A percentile compares a stretch with the other conserved stretches of the same genome.
phyloP scores from a whole-genome alignment of 345 rosid genomes.

The Pugionium dolabratum region DNA sequence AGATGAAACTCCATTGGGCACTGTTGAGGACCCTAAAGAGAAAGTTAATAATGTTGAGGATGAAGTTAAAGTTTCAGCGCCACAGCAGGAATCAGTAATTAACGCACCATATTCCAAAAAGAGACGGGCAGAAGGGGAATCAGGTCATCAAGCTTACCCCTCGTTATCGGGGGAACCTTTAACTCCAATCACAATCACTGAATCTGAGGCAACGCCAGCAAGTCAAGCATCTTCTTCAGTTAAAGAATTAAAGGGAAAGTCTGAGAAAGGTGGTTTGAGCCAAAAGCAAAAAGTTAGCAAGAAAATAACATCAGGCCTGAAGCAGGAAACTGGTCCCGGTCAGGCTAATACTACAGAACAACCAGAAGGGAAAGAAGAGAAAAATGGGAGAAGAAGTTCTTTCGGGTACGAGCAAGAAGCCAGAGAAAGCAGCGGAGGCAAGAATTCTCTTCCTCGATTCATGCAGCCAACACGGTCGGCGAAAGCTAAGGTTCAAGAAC shows the following conservation, averaged over 20 bases:
- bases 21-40: conserved; percentile 40
- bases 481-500: conserved; percentile 75
- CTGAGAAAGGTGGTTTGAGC: conserved; percentile 53
- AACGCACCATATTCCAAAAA: conserved; percentile 50
- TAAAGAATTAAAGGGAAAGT: conserved; percentile 51
- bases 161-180: conserved; percentile 56
- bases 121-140: conserved; percentile 43
- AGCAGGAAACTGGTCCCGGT: conserved; percentile 51
- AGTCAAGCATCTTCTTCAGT: conserved; percentile 67
- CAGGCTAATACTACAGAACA: conserved; percentile 45
- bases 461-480: conserved; percentile 98
- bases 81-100: conserved; percentile 41
- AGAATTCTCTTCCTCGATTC: conserved; percentile 80
- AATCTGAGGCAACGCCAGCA: conserved; percentile 83
- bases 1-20: conserved; percentile 29
- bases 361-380: conserved; percentile 63
- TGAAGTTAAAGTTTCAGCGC: conserved; percentile 40
- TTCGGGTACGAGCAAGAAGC: conserved; percentile 75
- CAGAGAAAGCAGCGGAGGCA: conserved; percentile 67
- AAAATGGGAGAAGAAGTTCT: conserved; percentile 65
- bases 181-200: conserved; percentile 64
- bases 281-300: conserved; percentile 65
- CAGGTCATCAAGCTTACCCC: conserved; percentile 25
- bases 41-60: conserved; percentile 36
- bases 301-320: conserved; percentile 59